Conservation (phyloP, 2,329 filamentous ascomycete genomes). For the Diaporthe amygdali region DNA sequence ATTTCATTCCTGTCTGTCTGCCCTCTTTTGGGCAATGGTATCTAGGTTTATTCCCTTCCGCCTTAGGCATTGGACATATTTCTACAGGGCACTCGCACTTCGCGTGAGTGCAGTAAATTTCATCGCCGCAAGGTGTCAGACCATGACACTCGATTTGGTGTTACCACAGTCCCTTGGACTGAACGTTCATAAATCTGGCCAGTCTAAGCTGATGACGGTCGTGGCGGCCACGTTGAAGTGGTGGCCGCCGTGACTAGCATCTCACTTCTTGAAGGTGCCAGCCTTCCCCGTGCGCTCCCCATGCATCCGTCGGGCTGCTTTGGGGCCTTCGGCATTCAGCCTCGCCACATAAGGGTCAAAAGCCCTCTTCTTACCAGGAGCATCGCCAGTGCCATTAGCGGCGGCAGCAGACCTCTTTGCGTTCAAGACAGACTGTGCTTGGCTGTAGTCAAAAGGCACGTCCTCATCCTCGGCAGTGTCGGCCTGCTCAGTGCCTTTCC, state of each 20-base stretch:
- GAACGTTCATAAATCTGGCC: not conserved
- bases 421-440: conserved; percentile 39
- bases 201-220: not conserved
- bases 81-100: not conserved
- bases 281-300: conserved; percentile 38
- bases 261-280: conserved; percentile 47
- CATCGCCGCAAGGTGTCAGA: not conserved
- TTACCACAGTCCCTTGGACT: not conserved
- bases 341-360: conserved; percentile 39
- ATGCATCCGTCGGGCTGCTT: conserved; percentile 37
- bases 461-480: conserved; percentile 31
- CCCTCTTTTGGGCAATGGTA: not conserved
- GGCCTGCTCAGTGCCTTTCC: conserved; percentile 18
- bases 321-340: conserved; percentile 35
- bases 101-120: not conserved
- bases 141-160: not conserved
- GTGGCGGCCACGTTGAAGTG: not conserved
- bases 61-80: not conserved
- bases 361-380: conserved; percentile 32
- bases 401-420: conserved; percentile 29
- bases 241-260: not conserved
- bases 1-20: not conserved
- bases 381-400: conserved; percentile 21
- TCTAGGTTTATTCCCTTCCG: not conserved
- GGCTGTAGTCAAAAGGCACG: conserved; percentile 42